Evolutionary conservation across 2,329 filamentous ascomycete genomes (phyloP), one percentile per base, ranked within the genome.

Genomic region (Neofusicoccum laricinum): DNA sequence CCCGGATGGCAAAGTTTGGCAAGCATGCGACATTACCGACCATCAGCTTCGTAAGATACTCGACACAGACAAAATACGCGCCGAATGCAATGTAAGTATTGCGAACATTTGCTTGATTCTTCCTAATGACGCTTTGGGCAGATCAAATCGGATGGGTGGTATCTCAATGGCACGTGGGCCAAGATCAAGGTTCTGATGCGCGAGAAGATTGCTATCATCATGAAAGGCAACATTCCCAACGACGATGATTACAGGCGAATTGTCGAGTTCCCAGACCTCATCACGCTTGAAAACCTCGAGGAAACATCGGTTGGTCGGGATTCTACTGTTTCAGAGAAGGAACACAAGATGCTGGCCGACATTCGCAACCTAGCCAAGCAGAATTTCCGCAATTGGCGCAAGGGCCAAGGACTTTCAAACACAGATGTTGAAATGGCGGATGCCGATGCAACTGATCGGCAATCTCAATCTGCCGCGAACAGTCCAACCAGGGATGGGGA

Each of bases 21-120:
- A 98, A 80, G 85, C 96, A 30, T 96, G 93, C 78, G 95, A 99
- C 75, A 89, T 98, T 63, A 90, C 87, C 0, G 94, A 98, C 71
- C 91, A 92, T 0, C 73, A 93, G 1, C 81, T 98, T 1, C 79
- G 81, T 0, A 76, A 81, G 11, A 79, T 97, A 2, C 82, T 97
- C 43, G 84, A 88, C 19, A 85, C 86, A 0, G 81, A 88, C 0
- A 82, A 86, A 4, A 72, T 82, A 2, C 74, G 77, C 38, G 68
- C 68, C 3, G 77, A 79, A 2, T 81, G 79, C 61, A 81, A 85
- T 64, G 77, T 90, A 21, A 84, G 88, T 4, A 72, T n/a, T 17
- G 15, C 19, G 11, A 25, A 30, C 4, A 19, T 17, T 1, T 79
- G 0, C 78, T 80, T 10, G 90, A 86, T 75, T 10, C 19, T 10